phyloP scores from a whole-genome alignment of 2,329 filamentous ascomycete genomes.

The Stagonosporopsis cucurbitacearum region DNA sequence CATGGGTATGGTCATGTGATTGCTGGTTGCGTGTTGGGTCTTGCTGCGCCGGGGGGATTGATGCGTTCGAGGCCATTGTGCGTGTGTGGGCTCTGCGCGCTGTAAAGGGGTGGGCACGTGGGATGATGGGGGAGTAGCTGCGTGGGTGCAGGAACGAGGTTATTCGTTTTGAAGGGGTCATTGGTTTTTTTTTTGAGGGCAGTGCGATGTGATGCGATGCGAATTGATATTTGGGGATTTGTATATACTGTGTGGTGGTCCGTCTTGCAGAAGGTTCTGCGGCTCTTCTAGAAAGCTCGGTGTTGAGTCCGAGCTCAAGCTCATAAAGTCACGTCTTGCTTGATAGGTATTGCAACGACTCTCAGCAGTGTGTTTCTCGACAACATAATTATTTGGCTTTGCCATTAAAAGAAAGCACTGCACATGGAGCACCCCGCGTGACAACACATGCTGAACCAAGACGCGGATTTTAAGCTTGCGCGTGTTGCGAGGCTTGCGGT shows the following conservation, averaged over 20 bases:
- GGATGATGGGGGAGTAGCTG: background rate
- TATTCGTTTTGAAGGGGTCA: slow-evolving; percentile 1
- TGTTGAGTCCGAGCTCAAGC: slow-evolving; percentile 7
- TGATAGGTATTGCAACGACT: background rate
- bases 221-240: background rate
- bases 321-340: background rate
- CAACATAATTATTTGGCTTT: background rate
- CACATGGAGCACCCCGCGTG: background rate
- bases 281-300: slow-evolving; percentile 19
- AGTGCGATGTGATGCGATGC: slow-evolving; percentile 2
- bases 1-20: background rate
- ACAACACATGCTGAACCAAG: background rate
- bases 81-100: background rate
- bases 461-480: background rate
- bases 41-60: background rate
- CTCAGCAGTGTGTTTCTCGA: background rate
- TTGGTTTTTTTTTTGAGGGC: too few species aligned
- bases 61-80: slow-evolving; percentile 8
- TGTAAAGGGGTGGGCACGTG: background rate
- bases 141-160: background rate
- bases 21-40: background rate
- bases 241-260: too few species aligned
- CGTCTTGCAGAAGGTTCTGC: slow-evolving; percentile 3
- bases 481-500: slow-evolving; percentile 5
- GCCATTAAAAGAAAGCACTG: too few species aligned